Percentiles rank a stretch among this genome's conserved stretches.
Conservation (phyloP, 192 early-diverging fungal genomes). For the Pilobolus umbonatus region DNA sequence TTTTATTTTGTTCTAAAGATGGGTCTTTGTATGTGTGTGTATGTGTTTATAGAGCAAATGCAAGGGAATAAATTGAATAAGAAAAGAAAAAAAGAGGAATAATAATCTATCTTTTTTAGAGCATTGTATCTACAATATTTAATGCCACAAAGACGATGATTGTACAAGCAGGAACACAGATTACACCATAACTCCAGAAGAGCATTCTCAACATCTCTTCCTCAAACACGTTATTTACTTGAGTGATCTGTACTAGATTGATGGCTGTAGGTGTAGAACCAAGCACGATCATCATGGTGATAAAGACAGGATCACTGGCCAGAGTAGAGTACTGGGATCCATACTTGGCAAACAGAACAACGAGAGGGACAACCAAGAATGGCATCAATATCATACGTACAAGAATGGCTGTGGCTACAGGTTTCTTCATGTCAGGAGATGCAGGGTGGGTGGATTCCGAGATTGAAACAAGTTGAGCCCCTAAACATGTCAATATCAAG, state of each 20-base stretch:
- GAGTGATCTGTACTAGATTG: slow-evolving; percentile 64
- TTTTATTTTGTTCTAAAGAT: too few relatives aligned
- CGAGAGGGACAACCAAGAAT: slow-evolving; percentile 32
- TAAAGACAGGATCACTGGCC: slow-evolving; percentile 61
- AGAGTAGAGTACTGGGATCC: slow-evolving; percentile 35
- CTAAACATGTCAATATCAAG: slow-evolving; percentile 70
- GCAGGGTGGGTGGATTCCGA: slow-evolving; percentile 9
- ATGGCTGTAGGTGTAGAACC: slow-evolving; percentile 66
- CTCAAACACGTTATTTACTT: slow-evolving; percentile 66
- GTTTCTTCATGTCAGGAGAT: slow-evolving; percentile 24
- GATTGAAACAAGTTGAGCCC: slow-evolving; percentile 52
- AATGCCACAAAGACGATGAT: slow-evolving; percentile 30
- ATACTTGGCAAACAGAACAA: slow-evolving; percentile 28
- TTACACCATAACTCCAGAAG: slow-evolving; percentile 61
- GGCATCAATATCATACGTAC: slow-evolving; percentile 39
- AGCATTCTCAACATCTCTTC: slow-evolving; percentile 60
- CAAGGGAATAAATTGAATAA: background rate
- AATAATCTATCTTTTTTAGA: background rate
- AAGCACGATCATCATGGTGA: slow-evolving; percentile 56
- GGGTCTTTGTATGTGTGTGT: too few relatives aligned
- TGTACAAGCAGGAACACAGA: slow-evolving; percentile 35
- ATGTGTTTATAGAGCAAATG: background rate
- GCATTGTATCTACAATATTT: slow-evolving; percentile 21
- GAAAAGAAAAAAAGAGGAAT: background rate
- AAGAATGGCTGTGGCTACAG: slow-evolving; percentile 27